These are phyloP conservation scores for Diplosphaera chodatii DNA, from an alignment of 139 green algal genomes.

Conservation along the genomic window DNA sequence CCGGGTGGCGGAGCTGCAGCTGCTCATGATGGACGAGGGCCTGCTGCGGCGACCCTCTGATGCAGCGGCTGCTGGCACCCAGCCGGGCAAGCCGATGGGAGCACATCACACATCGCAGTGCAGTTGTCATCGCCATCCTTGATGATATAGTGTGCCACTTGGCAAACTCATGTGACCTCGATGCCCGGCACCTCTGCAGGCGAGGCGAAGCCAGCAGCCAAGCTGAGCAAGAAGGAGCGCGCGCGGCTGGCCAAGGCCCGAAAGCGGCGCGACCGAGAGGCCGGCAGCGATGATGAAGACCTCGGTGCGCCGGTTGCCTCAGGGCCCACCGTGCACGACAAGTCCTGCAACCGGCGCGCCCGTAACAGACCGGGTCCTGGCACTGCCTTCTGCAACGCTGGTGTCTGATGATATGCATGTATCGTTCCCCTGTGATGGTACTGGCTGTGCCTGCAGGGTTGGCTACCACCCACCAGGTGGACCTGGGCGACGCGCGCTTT, in stretches of 20 bases:
- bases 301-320: not conserved
- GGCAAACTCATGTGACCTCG: no score
- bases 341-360: no score
- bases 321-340: no score
- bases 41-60: constrained; percentile 30
- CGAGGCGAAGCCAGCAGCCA: constrained; percentile 22
- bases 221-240: constrained; percentile 37
- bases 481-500: constrained; percentile 79
- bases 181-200: no score
- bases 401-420: no score
- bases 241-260: constrained; percentile 27
- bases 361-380: no score
- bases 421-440: no score
- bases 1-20: constrained; percentile 78
- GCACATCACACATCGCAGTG: no score
- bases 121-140: no score
- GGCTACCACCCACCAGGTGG: constrained; percentile 10
- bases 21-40: constrained; percentile 88
- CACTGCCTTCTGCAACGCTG: no score
- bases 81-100: no score
- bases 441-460: not conserved
- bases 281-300: constrained; percentile 41
- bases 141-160: no score
- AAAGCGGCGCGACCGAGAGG: constrained; percentile 19
- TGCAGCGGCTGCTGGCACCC: not conserved